Percentiles rank a stretch among this genome's conserved stretches.
phyloP scores from a whole-genome alignment of 208 protist genomes.

The Naegleria gruberi region DNA sequence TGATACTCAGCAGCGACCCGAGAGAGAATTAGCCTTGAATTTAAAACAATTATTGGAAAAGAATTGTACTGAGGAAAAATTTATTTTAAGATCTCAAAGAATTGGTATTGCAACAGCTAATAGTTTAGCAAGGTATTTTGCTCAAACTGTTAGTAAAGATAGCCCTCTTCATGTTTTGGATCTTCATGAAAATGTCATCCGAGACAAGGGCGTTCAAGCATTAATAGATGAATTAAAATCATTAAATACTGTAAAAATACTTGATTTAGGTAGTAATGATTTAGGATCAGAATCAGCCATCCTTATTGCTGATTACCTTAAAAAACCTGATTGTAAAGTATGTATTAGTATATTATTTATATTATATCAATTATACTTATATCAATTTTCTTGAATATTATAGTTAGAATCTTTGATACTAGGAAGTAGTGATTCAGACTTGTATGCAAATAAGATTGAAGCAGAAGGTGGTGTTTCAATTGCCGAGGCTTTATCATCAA shows the following conservation, averaged over 20 bases:
- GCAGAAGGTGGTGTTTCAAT: background rate
- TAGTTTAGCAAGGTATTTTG: background rate
- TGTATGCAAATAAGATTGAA: constrained; percentile 10
- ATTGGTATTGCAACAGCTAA: background rate
- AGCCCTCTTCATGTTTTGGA: background rate
- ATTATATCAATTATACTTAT: background rate
- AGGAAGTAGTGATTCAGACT: background rate
- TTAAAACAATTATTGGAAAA: background rate
- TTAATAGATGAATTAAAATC: background rate
- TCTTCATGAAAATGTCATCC: constrained; percentile 10
- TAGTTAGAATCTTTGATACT: background rate
- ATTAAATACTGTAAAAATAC: background rate
- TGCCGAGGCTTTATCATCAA: background rate
- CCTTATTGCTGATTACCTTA: background rate
- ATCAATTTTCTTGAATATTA: background rate
- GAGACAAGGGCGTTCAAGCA: background rate
- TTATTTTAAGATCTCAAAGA: background rate
- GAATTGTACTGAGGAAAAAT: background rate
- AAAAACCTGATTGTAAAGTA: background rate
- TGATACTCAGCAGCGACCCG: background rate
- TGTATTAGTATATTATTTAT: background rate
- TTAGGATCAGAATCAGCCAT: background rate
- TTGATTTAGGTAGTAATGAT: constrained; percentile 5
- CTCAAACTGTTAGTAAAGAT: background rate
- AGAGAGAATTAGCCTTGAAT: background rate